Evolutionary conservation across 371 early-diverging fungal genomes (phyloP).

Genomic region (Rhizopus arrhizus): DNA sequence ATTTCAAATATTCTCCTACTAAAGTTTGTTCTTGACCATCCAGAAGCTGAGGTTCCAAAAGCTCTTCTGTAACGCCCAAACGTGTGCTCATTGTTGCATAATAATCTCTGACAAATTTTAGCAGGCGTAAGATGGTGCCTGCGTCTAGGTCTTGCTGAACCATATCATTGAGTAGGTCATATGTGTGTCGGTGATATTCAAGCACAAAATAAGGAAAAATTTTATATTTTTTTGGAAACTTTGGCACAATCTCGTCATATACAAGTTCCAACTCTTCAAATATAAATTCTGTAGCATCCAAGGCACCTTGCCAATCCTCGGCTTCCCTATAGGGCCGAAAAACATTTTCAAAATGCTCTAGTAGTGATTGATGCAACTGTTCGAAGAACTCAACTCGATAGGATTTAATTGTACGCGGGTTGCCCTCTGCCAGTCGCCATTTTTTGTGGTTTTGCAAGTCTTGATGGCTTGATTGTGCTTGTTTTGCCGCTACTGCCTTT

Average conservation of each 20-base stretch:
- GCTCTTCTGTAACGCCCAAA: constrained; percentile 86
- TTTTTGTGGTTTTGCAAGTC: constrained; percentile 59
- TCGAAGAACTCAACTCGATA: constrained; percentile 80
- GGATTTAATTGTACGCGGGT: constrained; percentile 68
- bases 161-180: constrained; percentile 73
- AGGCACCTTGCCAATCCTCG: constrained; percentile 55
- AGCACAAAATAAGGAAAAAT: constrained; percentile 90
- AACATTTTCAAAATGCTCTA: constrained; percentile 59
- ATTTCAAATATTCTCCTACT: constrained; percentile 82
- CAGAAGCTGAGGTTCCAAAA: constrained; percentile 86
- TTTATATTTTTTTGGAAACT: constrained; percentile 88
- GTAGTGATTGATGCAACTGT: constrained; percentile 70
- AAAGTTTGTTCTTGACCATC: constrained; percentile 91
- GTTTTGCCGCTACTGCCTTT: constrained; percentile 64
- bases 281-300: constrained; percentile 77
- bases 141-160: constrained; percentile 74
- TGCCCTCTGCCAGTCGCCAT: constrained; percentile 58
- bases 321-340: constrained; percentile 55
- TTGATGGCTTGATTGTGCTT: constrained; percentile 59
- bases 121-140: constrained; percentile 77
- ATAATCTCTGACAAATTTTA: constrained; percentile 92
- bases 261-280: constrained; percentile 88
- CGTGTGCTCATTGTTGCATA: constrained; percentile 83
- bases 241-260: constrained; percentile 82
- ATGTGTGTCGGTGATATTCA: constrained; percentile 91